These are phyloP conservation scores for Aspergillus piperis DNA, from an alignment of 2,329 filamentous ascomycete species.

Conservation along the genomic window DNA sequence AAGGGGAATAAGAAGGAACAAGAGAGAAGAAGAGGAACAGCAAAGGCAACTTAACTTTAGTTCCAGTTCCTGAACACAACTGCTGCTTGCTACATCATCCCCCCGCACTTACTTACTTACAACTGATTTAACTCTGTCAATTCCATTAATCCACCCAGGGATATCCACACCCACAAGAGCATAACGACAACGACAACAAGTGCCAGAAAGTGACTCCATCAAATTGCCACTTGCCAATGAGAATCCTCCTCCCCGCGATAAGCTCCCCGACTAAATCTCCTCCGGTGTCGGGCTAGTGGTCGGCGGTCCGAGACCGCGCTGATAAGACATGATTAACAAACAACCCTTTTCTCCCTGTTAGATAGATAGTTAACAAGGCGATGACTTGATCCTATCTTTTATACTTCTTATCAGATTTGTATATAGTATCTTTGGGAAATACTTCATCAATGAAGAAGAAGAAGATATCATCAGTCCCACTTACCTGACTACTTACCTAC, in stretches of 20 bases:
- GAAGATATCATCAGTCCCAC: no score
- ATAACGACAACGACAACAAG: neutral
- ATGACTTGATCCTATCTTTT: no score
- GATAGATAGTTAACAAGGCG: no score
- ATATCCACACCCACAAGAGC: neutral
- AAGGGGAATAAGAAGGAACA: conserved; percentile 1
- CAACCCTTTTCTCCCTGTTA: no score
- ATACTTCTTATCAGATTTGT: no score
- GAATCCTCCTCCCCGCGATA: neutral
- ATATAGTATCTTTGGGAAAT: no score
- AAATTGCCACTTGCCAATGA: neutral
- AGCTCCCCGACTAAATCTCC: neutral
- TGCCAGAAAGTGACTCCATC: neutral
- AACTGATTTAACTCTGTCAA: neutral
- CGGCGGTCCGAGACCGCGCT: conserved; percentile 10
- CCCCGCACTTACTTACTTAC: neutral
- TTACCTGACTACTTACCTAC: no score
- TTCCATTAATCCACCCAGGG: neutral
- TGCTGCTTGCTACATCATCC: neutral
- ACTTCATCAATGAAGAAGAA: no score
- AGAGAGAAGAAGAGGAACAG: neutral
- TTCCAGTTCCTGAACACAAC: neutral
- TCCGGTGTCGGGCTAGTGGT: conserved; percentile 9
- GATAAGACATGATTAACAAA: neutral
- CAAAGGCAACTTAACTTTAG: neutral